Percentiles rank a stretch among this genome's conserved stretches.
These are phyloP conservation scores for Aspergillus indologenus DNA, from an alignment of 495 filamentous ascomycete genomes.

Conservation along the genomic window DNA sequence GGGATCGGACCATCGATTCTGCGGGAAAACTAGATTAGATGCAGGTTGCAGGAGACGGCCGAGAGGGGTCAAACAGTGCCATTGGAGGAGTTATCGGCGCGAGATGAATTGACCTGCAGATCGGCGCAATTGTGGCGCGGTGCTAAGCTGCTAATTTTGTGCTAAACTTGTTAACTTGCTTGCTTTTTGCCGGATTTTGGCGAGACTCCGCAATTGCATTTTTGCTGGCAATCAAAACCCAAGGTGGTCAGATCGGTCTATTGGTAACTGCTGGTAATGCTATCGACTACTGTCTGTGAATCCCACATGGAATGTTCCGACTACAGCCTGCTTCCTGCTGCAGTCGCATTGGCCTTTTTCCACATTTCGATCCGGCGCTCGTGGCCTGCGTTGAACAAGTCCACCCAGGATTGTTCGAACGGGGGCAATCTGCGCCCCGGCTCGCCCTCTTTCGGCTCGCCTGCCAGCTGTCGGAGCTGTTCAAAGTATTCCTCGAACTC, in stretches of 20 bases:
- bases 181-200: not conserved
- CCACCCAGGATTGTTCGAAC: slow-evolving; percentile 48
- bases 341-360: slow-evolving; percentile 25
- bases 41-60: not conserved
- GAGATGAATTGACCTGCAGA: not conserved
- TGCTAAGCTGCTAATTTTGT: too few species aligned
- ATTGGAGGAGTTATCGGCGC: slow-evolving; percentile 1
- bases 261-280: too few species aligned
- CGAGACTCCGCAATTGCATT: not conserved
- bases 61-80: not conserved
- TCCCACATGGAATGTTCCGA: not conserved
- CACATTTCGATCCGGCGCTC: slow-evolving; percentile 50
- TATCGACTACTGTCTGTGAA: too few species aligned
- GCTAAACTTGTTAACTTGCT: not conserved
- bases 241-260: not conserved
- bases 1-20: not conserved
- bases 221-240: not conserved
- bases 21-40: not conserved
- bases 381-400: slow-evolving; percentile 48
- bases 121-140: not conserved
- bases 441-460: slow-evolving; percentile 33
- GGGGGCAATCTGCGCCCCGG: slow-evolving; percentile 43
- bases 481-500: slow-evolving; percentile 59
- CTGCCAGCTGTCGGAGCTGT: slow-evolving; percentile 42
- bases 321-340: slow-evolving; percentile 7